phyloP scores from a whole-genome alignment of 148 eudicot genomes.

The Vaccinium myrtillus region DNA sequence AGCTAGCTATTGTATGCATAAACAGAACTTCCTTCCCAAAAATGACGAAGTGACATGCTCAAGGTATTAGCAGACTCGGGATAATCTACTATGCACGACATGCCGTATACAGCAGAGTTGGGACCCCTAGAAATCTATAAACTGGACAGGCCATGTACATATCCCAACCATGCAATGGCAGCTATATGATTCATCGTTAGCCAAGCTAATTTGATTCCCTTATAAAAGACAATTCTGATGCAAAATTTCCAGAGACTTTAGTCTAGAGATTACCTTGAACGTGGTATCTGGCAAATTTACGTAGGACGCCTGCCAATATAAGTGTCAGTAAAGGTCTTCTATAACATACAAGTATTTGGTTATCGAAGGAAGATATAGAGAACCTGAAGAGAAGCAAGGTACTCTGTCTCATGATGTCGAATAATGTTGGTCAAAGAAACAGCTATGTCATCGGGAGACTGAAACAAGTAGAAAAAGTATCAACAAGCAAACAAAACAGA shows the following conservation, averaged over 20 bases:
- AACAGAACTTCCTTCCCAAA: neutral
- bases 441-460: slow-evolving; percentile 89
- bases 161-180: neutral
- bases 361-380: neutral
- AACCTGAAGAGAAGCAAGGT: slow-evolving; percentile 87
- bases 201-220: neutral
- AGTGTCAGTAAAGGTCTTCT: slow-evolving; percentile 16
- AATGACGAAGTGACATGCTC: neutral
- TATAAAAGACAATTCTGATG: neutral
- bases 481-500: slow-evolving; percentile 9
- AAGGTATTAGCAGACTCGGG: neutral
- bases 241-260: slow-evolving; percentile 10
- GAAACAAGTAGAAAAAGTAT: slow-evolving; percentile 30
- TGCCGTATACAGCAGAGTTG: neutral
- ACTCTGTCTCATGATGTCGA: slow-evolving; percentile 89
- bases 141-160: neutral
- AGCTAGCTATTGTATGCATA: neutral
- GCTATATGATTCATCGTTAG: neutral
- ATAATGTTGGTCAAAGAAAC: slow-evolving; percentile 64
- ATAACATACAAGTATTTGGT: slow-evolving; percentile 4
- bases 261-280: slow-evolving; percentile 64
- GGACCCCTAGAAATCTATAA: neutral
- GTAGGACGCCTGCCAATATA: slow-evolving; percentile 69
- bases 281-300: slow-evolving; percentile 88
- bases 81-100: neutral